These are phyloP conservation scores for Sphaerostilbella broomeana DNA, from an alignment of 2,329 filamentous ascomycete genomes.

Conservation along the genomic window DNA sequence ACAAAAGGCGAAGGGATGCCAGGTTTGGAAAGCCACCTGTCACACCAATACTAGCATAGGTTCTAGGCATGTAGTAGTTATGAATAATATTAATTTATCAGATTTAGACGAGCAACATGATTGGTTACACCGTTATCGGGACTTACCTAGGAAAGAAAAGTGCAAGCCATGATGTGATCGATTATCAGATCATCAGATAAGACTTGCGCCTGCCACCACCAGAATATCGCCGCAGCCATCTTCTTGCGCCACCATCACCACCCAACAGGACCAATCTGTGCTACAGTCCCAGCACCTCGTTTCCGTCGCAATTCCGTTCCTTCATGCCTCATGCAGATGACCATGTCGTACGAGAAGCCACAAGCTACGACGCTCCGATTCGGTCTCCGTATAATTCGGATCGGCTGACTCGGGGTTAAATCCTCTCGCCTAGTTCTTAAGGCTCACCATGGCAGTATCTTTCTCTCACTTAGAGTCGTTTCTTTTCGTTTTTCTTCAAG, in stretches of 20 bases:
- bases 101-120: not conserved
- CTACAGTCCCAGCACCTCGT: no score
- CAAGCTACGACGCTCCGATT: slow-evolving; percentile 1
- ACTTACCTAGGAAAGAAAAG: not conserved
- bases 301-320: no score
- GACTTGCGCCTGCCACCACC: not conserved
- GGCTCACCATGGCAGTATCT: not conserved
- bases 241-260: no score
- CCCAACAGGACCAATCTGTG: no score
- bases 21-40: slow-evolving; percentile 9
- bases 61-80: not conserved
- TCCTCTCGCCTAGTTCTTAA: not conserved
- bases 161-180: slow-evolving; percentile 1
- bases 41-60: slow-evolving; percentile 1
- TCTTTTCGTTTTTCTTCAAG: not conserved
- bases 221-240: no score
- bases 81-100: not conserved
- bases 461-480: no score
- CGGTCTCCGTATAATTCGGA: slow-evolving; percentile 6
- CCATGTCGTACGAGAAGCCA: not conserved
- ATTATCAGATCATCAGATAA: slow-evolving; percentile 34
- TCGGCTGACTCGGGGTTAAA: slow-evolving; percentile 7
- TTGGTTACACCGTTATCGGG: not conserved
- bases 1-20: slow-evolving; percentile 24
- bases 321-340: not conserved